phyloP scores from a whole-genome alignment of 2,329 filamentous ascomycete species.

The Fusarium verticillioides region DNA sequence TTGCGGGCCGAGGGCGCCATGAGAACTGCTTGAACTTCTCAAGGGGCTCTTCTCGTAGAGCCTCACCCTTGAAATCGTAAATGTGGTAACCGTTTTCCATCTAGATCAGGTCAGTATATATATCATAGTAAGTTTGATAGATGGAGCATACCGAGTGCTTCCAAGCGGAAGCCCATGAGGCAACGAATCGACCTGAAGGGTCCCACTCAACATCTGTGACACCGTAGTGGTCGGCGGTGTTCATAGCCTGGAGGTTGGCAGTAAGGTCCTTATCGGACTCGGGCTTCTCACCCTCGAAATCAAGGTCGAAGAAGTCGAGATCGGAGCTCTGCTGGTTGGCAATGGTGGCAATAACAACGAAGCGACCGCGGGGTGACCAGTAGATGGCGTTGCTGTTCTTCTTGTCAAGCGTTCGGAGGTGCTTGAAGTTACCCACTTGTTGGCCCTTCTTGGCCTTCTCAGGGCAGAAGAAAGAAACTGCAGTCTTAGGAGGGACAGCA shows the following conservation, averaged over 20 bases:
- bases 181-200: constrained; percentile 92
- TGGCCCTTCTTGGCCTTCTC: constrained; percentile 94
- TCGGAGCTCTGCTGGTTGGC: constrained; percentile 94
- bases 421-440: constrained; percentile 91
- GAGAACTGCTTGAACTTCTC: constrained; percentile 98
- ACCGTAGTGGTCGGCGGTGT: constrained; percentile 93
- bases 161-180: constrained; percentile 93
- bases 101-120: constrained; percentile 58
- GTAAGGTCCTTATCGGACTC: constrained; percentile 93
- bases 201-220: constrained; percentile 99
- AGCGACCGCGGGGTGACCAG: constrained; percentile 96
- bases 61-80: constrained; percentile 94
- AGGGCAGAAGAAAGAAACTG: constrained; percentile 95
- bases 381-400: constrained; percentile 99
- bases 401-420: constrained; percentile 94
- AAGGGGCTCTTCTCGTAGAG: constrained; percentile 88
- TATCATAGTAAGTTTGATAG: constrained; percentile 25
- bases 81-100: constrained; percentile 99
- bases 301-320: constrained; percentile 96
- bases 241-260: constrained; percentile 95
- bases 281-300: constrained; percentile 96
- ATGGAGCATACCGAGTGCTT: constrained; percentile 82
- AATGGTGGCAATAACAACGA: constrained; percentile 93
- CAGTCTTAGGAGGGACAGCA: constrained; percentile 90
- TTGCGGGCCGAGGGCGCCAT: constrained; percentile 91